phyloP scores from a whole-genome alignment of 2,329 filamentous ascomycete species.

The Neocatenulostroma microsporum region DNA sequence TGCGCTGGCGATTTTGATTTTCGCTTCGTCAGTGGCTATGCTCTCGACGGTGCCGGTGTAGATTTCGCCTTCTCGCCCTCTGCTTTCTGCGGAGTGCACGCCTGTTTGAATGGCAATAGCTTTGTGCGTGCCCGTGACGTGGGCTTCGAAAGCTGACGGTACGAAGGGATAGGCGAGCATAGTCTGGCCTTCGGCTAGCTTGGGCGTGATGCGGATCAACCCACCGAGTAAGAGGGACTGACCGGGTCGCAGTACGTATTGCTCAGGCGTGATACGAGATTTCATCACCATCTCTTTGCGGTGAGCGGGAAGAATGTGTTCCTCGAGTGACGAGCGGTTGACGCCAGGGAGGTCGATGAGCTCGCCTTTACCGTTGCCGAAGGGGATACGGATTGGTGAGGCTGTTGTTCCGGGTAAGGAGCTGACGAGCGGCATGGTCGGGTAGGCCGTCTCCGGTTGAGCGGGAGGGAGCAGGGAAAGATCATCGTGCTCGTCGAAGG shows the following conservation, averaged over 20 bases:
- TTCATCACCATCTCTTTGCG: slow-evolving; percentile 70
- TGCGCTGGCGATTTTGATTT: slow-evolving; percentile 47
- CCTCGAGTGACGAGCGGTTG: slow-evolving; percentile 62
- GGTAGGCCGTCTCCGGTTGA: slow-evolving; percentile 65
- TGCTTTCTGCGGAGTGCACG: slow-evolving; percentile 8
- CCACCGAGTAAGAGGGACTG: slow-evolving; percentile 75
- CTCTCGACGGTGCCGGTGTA: slow-evolving; percentile 51
- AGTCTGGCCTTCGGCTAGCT: slow-evolving; percentile 47
- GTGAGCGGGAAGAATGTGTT: slow-evolving; percentile 60
- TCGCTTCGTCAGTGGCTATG: slow-evolving; percentile 44
- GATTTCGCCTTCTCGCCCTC: slow-evolving; percentile 41
- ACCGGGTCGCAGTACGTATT: slow-evolving; percentile 62
- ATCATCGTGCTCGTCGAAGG: slow-evolving; percentile 21
- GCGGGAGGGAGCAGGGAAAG: slow-evolving; percentile 62
- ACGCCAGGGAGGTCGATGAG: slow-evolving; percentile 88
- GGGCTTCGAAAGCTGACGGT: slow-evolving; percentile 54
- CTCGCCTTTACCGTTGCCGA: slow-evolving; percentile 77
- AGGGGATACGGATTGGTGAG: slow-evolving; percentile 87
- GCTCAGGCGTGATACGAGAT: slow-evolving; percentile 63
- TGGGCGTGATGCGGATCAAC: slow-evolving; percentile 77
- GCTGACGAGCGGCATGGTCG: slow-evolving; percentile 81
- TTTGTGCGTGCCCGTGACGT: slow-evolving; percentile 73
- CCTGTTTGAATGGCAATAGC: slow-evolving; percentile 61
- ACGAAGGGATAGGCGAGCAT: slow-evolving; percentile 84
- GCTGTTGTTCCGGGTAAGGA: slow-evolving; percentile 87